These are phyloP conservation scores for Periconia sp. DNA, from an alignment of 2,329 filamentous ascomycete genomes.

Conservation along the genomic window DNA sequence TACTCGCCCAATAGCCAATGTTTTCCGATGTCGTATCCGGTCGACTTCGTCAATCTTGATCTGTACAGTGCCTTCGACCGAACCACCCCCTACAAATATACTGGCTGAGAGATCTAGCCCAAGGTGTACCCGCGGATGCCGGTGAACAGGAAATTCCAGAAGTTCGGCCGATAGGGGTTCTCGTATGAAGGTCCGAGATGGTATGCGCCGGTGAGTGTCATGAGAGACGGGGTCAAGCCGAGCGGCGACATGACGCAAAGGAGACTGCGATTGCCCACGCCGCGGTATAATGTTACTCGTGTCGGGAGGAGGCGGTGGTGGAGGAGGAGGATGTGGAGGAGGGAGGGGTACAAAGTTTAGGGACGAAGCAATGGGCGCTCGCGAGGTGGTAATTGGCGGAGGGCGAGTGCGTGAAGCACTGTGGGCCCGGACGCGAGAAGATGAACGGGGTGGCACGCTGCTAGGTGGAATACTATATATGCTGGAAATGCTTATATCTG, in stretches of 20 bases:
- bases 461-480: constrained; percentile 49
- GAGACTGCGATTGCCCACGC: constrained; percentile 51
- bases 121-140: constrained; percentile 52
- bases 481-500: constrained; percentile 44
- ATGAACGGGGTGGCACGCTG: constrained; percentile 50
- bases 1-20: constrained; percentile 52
- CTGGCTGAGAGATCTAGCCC: constrained; percentile 54
- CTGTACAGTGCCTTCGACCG: constrained; percentile 54
- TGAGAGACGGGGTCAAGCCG: constrained; percentile 47
- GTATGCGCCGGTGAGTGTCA: constrained; percentile 45
- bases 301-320: constrained; percentile 28
- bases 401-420: constrained; percentile 25
- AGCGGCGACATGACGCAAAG: constrained; percentile 48
- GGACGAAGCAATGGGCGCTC: constrained; percentile 14
- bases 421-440: constrained; percentile 40
- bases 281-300: constrained; percentile 45
- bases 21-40: constrained; percentile 45
- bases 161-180: constrained; percentile 51
- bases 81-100: constrained; percentile 58
- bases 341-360: constrained; percentile 21
- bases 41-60: constrained; percentile 53
- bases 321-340: constrained; percentile 24
- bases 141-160: constrained; percentile 51
- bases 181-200: constrained; percentile 54
- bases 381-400: constrained; percentile 18